Base-by-base conservation (phyloP, 129 eudicot species). In the Flaveria bidentis region DNA sequence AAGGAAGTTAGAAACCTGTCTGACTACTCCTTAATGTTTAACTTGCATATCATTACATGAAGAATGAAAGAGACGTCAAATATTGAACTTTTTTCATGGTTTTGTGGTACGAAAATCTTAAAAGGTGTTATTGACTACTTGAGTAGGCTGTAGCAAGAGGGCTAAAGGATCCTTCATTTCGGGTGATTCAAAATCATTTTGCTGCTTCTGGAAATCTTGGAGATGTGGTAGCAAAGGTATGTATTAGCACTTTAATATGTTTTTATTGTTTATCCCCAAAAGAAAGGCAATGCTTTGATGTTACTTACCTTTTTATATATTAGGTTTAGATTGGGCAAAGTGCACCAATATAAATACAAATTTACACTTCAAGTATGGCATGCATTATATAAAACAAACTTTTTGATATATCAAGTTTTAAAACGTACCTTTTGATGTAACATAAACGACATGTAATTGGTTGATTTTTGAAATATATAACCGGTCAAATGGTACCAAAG, bases 181-280 rank as follows among this genome's bases (percentile, higher is more conserved):
- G 99, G 39, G 99, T 94, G 77, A 94, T 94, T 73, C 99, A 94
- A 74, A 91, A 82, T 68, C 99, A 91, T 86, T 89, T 94, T 86
- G 97, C 97, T 51, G 69, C 86, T 80, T 83, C 96, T 14, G 99
- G 89, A 78, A 94, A 94, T 79, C 87, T 94, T 77, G 99, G 99
- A 51, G 99, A 94, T 68, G 97, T 94, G 66, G 88, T 97, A 60
- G 99, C 99, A 23, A 94, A 94, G 99, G 99, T 93, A 87, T 57
- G 25, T 50, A 36, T 52, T 57, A 62, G 62, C 75, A 64, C 49
- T 8, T 82, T 50, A 2, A 65, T 52, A 22, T 63, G 67, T 16
- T 46, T 42, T 55, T 44, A 69, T 44, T 76, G 42, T 63, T 41
- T 74, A 45, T 45, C 50, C 69, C 46, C 9, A 22, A 67, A 39